Evolutionary conservation across 352 stramenopile species (phyloP).

Genomic region (Blastocystis sp.): DNA sequence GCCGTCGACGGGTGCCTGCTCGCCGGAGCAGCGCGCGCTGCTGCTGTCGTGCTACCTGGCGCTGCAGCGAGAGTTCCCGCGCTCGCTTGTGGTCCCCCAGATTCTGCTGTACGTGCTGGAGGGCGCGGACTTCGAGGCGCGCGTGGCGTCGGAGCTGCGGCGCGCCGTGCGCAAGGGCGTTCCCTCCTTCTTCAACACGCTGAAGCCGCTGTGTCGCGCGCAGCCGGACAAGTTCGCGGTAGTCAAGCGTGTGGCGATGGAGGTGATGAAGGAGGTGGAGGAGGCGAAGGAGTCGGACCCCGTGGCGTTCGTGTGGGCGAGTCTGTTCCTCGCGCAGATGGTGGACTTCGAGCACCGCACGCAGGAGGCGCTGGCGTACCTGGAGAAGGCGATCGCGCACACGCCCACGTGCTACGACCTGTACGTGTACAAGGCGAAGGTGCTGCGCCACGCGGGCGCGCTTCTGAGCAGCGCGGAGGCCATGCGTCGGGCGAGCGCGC

Average conservation of each 20-base stretch:
- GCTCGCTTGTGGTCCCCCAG: neutral
- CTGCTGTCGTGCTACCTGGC: neutral
- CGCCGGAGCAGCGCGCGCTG: neutral
- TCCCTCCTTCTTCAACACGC: conserved; percentile 14
- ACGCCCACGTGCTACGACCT: conserved; percentile 65
- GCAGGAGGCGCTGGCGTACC: neutral
- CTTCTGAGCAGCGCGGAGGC: neutral
- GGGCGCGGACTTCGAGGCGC: neutral
- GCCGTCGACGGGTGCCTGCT: neutral
- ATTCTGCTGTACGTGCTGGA: neutral
- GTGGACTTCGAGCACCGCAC: conserved; percentile 15
- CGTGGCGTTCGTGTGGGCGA: neutral
- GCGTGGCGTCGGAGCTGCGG: neutral
- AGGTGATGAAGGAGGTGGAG: neutral
- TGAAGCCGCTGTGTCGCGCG: neutral
- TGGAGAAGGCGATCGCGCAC: conserved; percentile 14
- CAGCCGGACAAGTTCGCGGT: neutral
- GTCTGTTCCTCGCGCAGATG: conserved; percentile 40
- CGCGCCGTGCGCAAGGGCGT: neutral
- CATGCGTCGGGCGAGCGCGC: neutral
- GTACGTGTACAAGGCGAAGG: conserved; percentile 49
- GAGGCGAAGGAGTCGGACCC: neutral
- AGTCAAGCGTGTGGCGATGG: neutral
- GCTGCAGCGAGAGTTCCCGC: neutral
- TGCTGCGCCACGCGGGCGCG: conserved; percentile 21